Evolutionary conservation across 108 stramenopile genomes (phyloP), one percentile per base, ranked within the genome.

Genomic region (Pseudonitzschia multiseries): DNA sequence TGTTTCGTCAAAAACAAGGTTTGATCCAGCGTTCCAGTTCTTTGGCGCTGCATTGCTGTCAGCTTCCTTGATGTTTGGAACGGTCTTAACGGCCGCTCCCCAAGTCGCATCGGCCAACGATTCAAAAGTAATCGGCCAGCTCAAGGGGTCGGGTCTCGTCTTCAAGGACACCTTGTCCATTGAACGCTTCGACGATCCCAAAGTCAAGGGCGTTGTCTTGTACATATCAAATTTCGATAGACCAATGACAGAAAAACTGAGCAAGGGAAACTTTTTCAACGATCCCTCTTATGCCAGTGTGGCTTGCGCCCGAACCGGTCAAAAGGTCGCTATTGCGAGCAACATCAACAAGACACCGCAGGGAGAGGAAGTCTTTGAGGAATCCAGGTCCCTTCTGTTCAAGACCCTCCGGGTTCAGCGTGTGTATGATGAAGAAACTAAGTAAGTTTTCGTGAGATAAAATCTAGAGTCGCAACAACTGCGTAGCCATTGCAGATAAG

Each of bases 141-240:
- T 96, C 24, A 69, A 78, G n/a, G 93, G 89, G 13, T 87, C 85
- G 17, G 96, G 96, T 0, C 70, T 96, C 6, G 87, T 96, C 33
- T 96, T 96, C 82, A 96, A 96, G 77, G 91, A 92, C 69, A 92
- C 88, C 31, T 85, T 92, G 20, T 50, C 76, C 28, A 84, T 91
- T 31, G 89, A 92, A 65, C 76, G 88, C 24, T 94, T 94, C 71
- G 90, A 89, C 70, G 93, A 94, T 73, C 96, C 96, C 48, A 96
- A 96, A 72, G 82, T 84, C 48, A 70, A 78, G 33, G 86, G 86
- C 18, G 87, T 97, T 15, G 90, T 90, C 3, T 71, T 97, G 24
- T 97, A 97, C 68, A 83, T 97, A 62, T 83, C 81, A 70, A 95
- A 95, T 80, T 97, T 97, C 78, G 87, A 97, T 69, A 79, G 90